Base-by-base conservation (phyloP, 2,329 filamentous ascomycete genomes). In the Microcyclospora pomicola region DNA sequence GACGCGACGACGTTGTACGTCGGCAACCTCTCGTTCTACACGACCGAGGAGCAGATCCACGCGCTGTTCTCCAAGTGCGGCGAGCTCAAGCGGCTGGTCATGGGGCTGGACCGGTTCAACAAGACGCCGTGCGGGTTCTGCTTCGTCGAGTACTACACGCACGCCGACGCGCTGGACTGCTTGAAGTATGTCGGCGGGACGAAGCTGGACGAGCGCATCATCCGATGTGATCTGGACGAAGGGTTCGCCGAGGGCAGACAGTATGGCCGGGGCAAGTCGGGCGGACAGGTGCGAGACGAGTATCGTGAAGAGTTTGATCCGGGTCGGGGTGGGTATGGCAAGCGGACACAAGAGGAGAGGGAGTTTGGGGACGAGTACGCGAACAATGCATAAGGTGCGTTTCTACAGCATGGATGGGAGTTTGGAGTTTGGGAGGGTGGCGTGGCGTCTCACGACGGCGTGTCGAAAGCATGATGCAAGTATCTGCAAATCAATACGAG, bases 41-140 rank as follows among this genome's bases (percentile, higher is more conserved):
- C 91, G 15, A 98, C 91, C 40, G 91, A 98, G 61, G 91, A 98
- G 65, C 91, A 98, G 60, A 94, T 98, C 42, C 88, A 96, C 62
- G 88, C 96, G 35, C 53, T 59, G 36, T 58, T 59, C 49, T 52
- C 45, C 42, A 75, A 72, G 58, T 80, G 86, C 62, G 91, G 91
- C 54, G 91, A 96, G 67, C 93, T 98, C 65, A 98, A 98, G 66
- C 83, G 91, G 19, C 75, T 98, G 34, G 77, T 98, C 48, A 98
- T 98, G 91, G 91, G 91, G 35, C 76, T 98, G 37, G 91, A 98
- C 60, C 81, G 91, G 41, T 94, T 91, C 69, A 82, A 82, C 63
- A 98, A 98, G 68, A 98, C 91, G 1, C 91, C 91, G 1, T 98
- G 91, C 63, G 91, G 91, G 31, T 98, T 98, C 71, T 98, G 91